Evolutionary conservation across 805 yeast genomes (phyloP).

Genomic region (Wickerhamiella azyma): DNA sequence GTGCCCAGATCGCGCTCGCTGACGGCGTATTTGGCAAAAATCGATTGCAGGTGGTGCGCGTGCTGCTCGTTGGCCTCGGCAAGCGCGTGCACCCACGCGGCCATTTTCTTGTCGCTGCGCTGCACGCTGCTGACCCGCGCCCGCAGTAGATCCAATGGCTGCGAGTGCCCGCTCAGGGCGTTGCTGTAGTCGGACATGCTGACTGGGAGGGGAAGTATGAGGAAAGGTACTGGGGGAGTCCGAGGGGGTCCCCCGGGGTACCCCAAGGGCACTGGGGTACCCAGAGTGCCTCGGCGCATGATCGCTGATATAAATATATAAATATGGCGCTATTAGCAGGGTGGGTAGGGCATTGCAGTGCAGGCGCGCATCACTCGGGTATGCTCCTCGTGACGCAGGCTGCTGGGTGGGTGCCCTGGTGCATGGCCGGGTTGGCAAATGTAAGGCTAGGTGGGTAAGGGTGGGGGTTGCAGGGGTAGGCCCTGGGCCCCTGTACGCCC

Average conservation of each 20-base stretch:
- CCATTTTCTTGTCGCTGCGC: conserved; percentile 44
- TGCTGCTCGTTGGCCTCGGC: conserved; percentile 36
- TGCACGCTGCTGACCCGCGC: conserved; percentile 44
- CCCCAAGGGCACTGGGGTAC: too few relatives aligned
- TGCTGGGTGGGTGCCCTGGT: too few relatives aligned
- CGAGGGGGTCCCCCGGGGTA: too few relatives aligned
- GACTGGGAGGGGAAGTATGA: background rate
- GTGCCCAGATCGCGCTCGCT: conserved; percentile 18
- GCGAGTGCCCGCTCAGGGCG: conserved; percentile 23
- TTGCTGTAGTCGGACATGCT: conserved; percentile 15
- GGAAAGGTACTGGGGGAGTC: background rate
- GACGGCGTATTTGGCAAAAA: conserved; percentile 13
- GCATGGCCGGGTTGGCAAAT: too few relatives aligned
- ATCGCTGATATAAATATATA: background rate
- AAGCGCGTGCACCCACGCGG: conserved; percentile 45
- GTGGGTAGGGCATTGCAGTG: too few relatives aligned
- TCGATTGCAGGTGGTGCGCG: conserved; percentile 33
- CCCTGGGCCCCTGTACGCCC: too few relatives aligned
- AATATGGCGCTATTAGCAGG: background rate
- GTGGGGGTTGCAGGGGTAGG: background rate
- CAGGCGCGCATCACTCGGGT: too few relatives aligned
- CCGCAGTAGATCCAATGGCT: conserved; percentile 45
- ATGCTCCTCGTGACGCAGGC: too few relatives aligned
- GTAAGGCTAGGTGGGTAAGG: too few relatives aligned
- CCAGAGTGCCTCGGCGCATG: too few relatives aligned